Evolutionary conservation across 2,329 filamentous ascomycete genomes (phyloP), one percentile per base, ranked within the genome.

Genomic region (Aspergillus alliaceus): DNA sequence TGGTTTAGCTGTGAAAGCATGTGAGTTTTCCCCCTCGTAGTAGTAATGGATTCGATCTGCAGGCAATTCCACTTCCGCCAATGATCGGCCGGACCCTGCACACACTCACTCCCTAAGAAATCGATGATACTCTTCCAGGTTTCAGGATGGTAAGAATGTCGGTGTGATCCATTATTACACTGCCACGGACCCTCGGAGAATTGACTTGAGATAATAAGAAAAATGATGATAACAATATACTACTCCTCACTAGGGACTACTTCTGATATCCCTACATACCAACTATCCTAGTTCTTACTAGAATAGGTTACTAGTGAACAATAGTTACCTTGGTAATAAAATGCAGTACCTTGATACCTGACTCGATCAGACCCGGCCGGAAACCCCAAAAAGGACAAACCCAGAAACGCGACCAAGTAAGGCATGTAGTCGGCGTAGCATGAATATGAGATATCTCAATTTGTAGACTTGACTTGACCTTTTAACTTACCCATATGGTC

Each of bases 21-120:
- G 44, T 47, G 44, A 32, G 27, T 48, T 48, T 48, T 22, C 44
- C n/a, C n/a, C n/a, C n/a, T n/a, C n/a, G n/a, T n/a, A n/a, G n/a
- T n/a, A n/a, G n/a, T n/a, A n/a, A n/a, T n/a, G n/a, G n/a, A 31
- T 22, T 14, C 29, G 44, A 48, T 48, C 27, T 48, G 44, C 44
- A 48, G 11, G 27, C 44, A 5, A 29, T 5, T 29, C 5, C 9
- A 29, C 18, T 48, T 48, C 44, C 44, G 44, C 44, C 44, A 48
- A 48, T 48, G 5, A 18, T 48, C 14, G 7, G 7, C 15, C 44
- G 8, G 11, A 32, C 29, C 20, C 12, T 31, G 9, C 44, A 48
- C 27, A 48, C 44, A 47, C 29, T 48, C 44, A 14, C 29, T 6
- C 29, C 4, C 32, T 48, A 32, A 32, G 20, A 48, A 32, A 48